Base-by-base conservation (phyloP, 2,329 filamentous ascomycete species). In the Exophiala alcalophila region DNA sequence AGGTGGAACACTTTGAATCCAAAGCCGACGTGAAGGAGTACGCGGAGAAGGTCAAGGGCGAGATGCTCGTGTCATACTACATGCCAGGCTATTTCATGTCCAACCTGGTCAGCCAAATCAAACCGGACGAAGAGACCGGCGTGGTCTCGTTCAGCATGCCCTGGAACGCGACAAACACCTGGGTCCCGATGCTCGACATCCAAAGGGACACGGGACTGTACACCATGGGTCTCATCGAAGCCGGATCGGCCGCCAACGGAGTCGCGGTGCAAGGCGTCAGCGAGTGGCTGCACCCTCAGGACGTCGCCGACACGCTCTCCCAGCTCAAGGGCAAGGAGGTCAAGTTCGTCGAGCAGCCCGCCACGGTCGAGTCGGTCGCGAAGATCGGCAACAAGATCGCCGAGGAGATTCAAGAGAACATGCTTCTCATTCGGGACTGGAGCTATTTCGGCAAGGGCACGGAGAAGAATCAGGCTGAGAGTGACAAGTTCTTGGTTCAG, bases 401-500 rank as follows among this genome's bases (percentile, higher is more conserved):
- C 14, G 63, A 73, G 43, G 76, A 80, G 57, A 43, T 78, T 56
- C 60, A 72, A 23, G 70, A 79, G 59, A 80, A 76, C 47, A 70
- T 76, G 59, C 59, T 69, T 27, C 62, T 80, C 32, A 59, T 79
- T 44, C 64, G 70, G 40, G 66, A 72, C 15, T 72, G 66, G 20
- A 75, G 76, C 0, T 80, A 80, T 50, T 80, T 68, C 54, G 69
- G 67, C 4, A 71, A 72, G 7, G 70, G 53, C 4, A 15, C 50
- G 8, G 50, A 56, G 39, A 47, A 56, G 38, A 47, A 49, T 21
- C 50, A 53, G 40, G 47, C 30, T 7, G 47, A 48, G 34, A 50
- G 46, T 26, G 50, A 53, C 27, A 32, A 32, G n/a, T 53, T 37
- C 38, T 37, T 53, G 29, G 14, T 47, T 4, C 14, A 19, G 8